Evolutionary conservation across 495 filamentous ascomycete genomes (phyloP), one percentile per base, ranked within the genome.

Genomic region (Coniosporium apollinis): DNA sequence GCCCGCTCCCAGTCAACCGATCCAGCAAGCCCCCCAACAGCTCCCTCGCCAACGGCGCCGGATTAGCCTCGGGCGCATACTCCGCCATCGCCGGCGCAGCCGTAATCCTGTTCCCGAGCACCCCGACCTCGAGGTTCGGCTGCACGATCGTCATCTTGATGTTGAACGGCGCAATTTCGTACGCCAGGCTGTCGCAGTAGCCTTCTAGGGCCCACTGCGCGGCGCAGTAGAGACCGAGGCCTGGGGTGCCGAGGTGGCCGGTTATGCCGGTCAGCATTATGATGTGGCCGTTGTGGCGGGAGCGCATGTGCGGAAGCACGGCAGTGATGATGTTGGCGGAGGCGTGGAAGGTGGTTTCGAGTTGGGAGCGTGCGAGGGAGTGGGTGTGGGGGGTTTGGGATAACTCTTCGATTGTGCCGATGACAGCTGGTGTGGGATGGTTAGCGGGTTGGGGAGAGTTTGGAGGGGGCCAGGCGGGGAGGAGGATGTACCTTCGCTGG

Each of bases 81-180:
- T 71, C 69, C 3, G 74, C 70, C 30, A 81, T 54, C 21, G 72
- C 76, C 11, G 85, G 85, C 0, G 80, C 79, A 41, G 79, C 77
- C 39, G 77, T 79, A 44, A 94, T 78, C 34, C 78, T 72, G 58
- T 91, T 89, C 28, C 79, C 86, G 34, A 94, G 67, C 30, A 82
- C 72, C 47, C 71, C 67, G 43, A 91, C 80, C 58, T 94, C 85
- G 33, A 82, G 65, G 42, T 72, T 79, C 41, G 86, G 82, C 60
- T 97, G 89, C 28, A 97, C 73, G 47, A 97, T 86, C 24, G 83
- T 92, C 47, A 94, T 69, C 55, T 87, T 92, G 64, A 96, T 73
- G 56, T 93, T 93, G 66, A 94, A 96, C 1, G 89, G 89, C 0
- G 89, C 89, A 35, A 97, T 79, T 58, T 97, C 89, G 60, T 93